phyloP scores from a whole-genome alignment of 495 filamentous ascomycete genomes.

The Penicillium odoratum region DNA sequence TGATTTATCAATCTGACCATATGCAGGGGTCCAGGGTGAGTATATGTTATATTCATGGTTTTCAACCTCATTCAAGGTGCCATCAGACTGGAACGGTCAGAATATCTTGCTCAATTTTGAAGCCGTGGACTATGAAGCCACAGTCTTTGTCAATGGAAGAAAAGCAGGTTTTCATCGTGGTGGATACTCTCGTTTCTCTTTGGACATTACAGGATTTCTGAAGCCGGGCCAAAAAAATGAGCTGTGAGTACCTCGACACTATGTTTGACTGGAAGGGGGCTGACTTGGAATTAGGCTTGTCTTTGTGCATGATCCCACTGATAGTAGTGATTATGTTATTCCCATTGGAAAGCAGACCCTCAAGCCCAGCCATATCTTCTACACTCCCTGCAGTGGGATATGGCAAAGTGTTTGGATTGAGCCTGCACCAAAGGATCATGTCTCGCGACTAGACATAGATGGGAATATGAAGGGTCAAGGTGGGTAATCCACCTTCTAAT shows the following conservation, averaged over 20 bases:
- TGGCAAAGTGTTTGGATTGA: conserved; percentile 73
- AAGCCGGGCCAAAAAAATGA: conserved; percentile 46
- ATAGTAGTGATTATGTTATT: conserved; percentile 52
- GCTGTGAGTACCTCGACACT: conserved; percentile 39
- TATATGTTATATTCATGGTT: conserved; percentile 60
- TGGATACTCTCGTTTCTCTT: conserved; percentile 60
- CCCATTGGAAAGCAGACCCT: conserved; percentile 66
- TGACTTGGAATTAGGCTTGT: conserved; percentile 47
- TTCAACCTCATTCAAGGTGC: conserved; percentile 55
- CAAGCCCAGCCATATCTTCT: conserved; percentile 63
- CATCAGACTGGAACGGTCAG: conserved; percentile 44
- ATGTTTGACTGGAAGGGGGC: not conserved
- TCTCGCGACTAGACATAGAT: conserved; percentile 54
- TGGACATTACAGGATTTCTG: conserved; percentile 58
- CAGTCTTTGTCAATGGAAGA: conserved; percentile 61
- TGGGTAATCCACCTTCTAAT: conserved; percentile 24
- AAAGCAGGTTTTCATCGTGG: conserved; percentile 56
- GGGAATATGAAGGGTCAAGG: conserved; percentile 61
- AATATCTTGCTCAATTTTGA: conserved; percentile 63
- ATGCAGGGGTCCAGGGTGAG: conserved; percentile 51
- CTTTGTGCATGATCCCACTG: conserved; percentile 66
- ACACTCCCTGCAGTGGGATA: conserved; percentile 67
- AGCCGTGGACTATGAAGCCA: conserved; percentile 67
- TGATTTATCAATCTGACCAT: conserved; percentile 6
- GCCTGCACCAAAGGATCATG: conserved; percentile 53